phyloP scores from a whole-genome alignment of 768 basidiomycete species.

The Chalciporus sphaerocephalus region DNA sequence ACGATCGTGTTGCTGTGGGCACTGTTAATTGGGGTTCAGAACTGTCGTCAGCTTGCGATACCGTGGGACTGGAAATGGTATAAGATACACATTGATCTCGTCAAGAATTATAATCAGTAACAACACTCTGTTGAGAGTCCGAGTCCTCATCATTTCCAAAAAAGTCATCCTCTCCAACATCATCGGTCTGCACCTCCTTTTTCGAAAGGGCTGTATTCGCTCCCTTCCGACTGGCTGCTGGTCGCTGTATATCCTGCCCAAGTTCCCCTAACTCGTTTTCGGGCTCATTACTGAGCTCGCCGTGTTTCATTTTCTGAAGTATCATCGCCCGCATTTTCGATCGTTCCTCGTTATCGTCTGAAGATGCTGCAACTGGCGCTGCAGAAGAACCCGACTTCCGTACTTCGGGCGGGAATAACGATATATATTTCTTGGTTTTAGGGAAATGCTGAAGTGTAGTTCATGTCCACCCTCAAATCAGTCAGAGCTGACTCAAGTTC shows the following conservation, averaged over 20 bases:
- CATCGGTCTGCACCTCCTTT: constrained; percentile 9
- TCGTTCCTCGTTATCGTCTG: constrained; percentile 43
- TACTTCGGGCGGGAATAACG: constrained; percentile 75
- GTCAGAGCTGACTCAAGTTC: constrained; percentile 46
- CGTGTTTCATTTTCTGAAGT: constrained; percentile 52
- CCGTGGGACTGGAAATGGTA: constrained; percentile 41
- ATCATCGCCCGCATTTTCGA: constrained; percentile 60
- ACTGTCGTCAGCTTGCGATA: background rate
- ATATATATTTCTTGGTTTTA: constrained; percentile 82
- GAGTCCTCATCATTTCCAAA: constrained; percentile 27
- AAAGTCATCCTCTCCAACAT: constrained; percentile 23
- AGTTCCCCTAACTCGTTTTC: constrained; percentile 39
- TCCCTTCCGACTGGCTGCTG: constrained; percentile 1
- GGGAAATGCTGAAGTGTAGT: constrained; percentile 78
- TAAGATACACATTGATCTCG: constrained; percentile 64
- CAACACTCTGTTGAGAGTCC: constrained; percentile 14
- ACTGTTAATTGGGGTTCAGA: background rate
- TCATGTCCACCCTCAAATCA: constrained; percentile 78
- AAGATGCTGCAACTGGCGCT: constrained; percentile 5
- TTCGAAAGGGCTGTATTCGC: constrained; percentile 1
- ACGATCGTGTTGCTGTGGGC: too few relatives aligned
- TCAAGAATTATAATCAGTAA: constrained; percentile 13
- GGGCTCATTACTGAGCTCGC: constrained; percentile 56
- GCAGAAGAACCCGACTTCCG: constrained; percentile 17
- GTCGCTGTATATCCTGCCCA: constrained; percentile 6